These are phyloP conservation scores for Bolboschoenus planiculmis DNA, from an alignment of 176 grass and related monocot species.

Conservation along the genomic window DNA sequence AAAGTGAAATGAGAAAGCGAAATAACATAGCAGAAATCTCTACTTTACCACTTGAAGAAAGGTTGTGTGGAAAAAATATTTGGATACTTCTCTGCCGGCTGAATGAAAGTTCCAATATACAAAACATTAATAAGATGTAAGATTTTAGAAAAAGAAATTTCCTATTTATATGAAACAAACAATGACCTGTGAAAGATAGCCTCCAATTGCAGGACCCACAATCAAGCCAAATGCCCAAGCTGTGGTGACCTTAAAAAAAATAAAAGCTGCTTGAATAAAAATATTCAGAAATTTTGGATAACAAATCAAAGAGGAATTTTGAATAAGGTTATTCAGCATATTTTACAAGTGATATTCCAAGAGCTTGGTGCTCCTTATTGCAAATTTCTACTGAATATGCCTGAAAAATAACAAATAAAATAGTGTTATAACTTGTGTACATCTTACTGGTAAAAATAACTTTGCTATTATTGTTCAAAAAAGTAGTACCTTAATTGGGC, in stretches of 20 bases:
- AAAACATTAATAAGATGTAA: not conserved
- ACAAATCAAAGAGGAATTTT: not conserved
- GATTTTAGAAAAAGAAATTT: not conserved
- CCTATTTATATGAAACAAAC: not conserved
- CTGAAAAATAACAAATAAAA: slow-evolving; percentile 26
- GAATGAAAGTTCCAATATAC: not conserved
- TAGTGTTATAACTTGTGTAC: not conserved
- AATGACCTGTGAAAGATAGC: slow-evolving; percentile 62
- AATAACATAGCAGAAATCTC: too few species aligned
- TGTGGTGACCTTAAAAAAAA: slow-evolving; percentile 44
- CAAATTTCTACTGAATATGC: slow-evolving; percentile 90
- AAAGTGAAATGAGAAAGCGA: not conserved
- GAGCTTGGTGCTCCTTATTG: slow-evolving; percentile 66
- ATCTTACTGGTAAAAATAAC: not conserved
- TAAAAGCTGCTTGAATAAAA: not conserved
- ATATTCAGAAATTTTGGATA: not conserved
- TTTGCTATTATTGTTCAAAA: not conserved
- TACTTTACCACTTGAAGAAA: slow-evolving; percentile 42
- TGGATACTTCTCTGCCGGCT: slow-evolving; percentile 79
- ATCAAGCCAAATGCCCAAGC: slow-evolving; percentile 64
- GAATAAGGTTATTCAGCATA: not conserved
- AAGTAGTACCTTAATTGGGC: slow-evolving; percentile 43
- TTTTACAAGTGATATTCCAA: slow-evolving; percentile 74
- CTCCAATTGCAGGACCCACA: slow-evolving; percentile 72
- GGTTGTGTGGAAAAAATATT: slow-evolving; percentile 43